phyloP scores from a whole-genome alignment of 2,329 filamentous ascomycete genomes.

The Beauveria sp. region DNA sequence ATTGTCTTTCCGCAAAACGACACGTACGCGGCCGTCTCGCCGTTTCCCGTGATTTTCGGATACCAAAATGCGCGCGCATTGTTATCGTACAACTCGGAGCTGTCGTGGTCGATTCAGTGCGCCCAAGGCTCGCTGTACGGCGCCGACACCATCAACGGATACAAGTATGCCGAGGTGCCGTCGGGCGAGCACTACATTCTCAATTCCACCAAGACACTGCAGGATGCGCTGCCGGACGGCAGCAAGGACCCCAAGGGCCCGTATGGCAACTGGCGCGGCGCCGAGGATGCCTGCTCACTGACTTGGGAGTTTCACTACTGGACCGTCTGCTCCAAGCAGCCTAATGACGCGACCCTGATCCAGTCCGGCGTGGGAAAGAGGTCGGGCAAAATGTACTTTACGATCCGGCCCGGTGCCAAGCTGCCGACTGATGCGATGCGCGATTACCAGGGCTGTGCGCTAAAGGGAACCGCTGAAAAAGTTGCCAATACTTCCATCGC shows the following conservation, averaged over 20 bases:
- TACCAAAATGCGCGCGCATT: conserved; percentile 5
- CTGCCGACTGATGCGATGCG: conserved; percentile 9
- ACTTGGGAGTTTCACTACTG: conserved; percentile 1
- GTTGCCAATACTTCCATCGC: neutral
- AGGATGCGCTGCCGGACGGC: neutral
- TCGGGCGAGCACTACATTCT: neutral
- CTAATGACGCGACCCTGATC: neutral
- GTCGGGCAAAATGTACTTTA: conserved; percentile 5
- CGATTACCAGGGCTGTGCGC: conserved; percentile 7
- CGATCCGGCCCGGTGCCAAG: neutral
- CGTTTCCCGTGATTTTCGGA: conserved; percentile 10
- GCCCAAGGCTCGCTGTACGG: neutral
- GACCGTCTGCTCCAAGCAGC: neutral
- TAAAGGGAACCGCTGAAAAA: neutral
- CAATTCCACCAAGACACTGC: neutral
- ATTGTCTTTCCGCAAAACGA: conserved; percentile 11
- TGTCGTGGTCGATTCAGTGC: conserved; percentile 6
- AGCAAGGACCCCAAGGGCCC: neutral
- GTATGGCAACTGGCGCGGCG: neutral
- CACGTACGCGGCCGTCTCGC: conserved; percentile 4
- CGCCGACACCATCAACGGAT: neutral
- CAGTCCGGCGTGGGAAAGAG: conserved; percentile 4
- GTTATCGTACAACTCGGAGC: neutral
- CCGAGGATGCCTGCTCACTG: neutral
- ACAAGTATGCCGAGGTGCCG: neutral